Evolutionary conservation across 2,329 filamentous ascomycete genomes (phyloP), one percentile per base, ranked within the genome.

Genomic region (Nectriaceae sp.): DNA sequence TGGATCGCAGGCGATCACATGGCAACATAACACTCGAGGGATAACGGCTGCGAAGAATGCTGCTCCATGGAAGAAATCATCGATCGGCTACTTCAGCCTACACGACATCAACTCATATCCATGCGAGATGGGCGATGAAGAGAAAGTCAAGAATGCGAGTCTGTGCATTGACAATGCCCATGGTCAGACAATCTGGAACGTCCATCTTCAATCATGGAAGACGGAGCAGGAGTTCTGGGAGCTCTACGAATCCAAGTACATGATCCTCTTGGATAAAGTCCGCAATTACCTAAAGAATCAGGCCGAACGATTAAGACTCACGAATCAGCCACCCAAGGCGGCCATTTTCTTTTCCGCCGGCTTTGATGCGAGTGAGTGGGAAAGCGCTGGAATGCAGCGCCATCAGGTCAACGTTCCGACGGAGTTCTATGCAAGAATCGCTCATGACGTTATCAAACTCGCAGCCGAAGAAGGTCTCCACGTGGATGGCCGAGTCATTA

Each of bases 61-160:
- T 1, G 78, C 87, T 1, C 75, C 79, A 22, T 88, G 87, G 78
- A 93, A 93, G 72, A 94, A 89, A 73, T 85, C 87, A 1, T 86
- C 88, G 0, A 94, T 97, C 60, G 94, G 92, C 10, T 99, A 99
- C 66, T 97, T 96, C 69, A 97, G 92, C 67, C 69, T 99, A 37
- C 94, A 99, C 67, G 94, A 99, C 64, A 97, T 99, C 73, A 97
- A 99, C 70, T 97, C 93, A 0, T 99, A 95, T 64, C 94, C 95
- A 0, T 99, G 94, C 66, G 94, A 99, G 68, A 83, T 81, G 65
- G 94, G 93, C n/a, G 93, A 97, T 53, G 83, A 88, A 49, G 90
- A 94, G 19, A 97, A 97, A 70, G 87, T 97, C 43, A 90, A 88
- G 65, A 96, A 93, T 60, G 94, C 95, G 2, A 97, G 92, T 72